Conservation (phyloP, 2,329 filamentous ascomycete genomes). For the Lecanosticta acicola region DNA sequence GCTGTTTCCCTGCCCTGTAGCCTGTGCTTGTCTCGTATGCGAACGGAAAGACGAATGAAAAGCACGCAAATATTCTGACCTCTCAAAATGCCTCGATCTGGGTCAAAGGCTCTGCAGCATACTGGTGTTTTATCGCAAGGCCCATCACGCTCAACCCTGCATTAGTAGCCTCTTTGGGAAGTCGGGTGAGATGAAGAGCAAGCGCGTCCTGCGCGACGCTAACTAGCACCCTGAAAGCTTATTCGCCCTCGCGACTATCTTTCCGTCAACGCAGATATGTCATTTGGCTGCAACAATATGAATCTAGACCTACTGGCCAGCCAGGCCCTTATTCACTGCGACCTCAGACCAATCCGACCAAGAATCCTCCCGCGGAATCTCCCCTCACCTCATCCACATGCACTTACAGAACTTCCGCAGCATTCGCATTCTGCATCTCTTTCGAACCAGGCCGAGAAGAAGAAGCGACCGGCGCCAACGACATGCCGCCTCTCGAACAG, state of each 20-base stretch:
- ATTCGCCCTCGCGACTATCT: neutral
- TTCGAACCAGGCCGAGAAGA: neutral
- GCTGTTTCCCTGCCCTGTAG: no score
- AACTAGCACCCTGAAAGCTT: neutral
- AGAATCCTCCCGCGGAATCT: neutral
- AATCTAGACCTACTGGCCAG: neutral
- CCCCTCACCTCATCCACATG: neutral
- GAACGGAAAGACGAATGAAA: no score
- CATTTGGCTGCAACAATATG: neutral
- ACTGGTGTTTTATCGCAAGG: no score
- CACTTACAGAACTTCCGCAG: slow-evolving; percentile 7
- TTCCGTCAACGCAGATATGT: neutral
- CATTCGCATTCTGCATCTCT: slow-evolving; percentile 6
- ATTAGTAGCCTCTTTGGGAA: no score
- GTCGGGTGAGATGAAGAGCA: no score
- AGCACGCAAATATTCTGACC: no score
- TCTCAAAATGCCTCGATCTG: no score
- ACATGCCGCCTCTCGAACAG: slow-evolving; percentile 6
- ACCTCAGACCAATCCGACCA: neutral
- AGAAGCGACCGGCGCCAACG: neutral
- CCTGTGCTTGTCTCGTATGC: no score
- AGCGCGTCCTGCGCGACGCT: neutral
- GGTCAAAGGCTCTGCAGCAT: no score
- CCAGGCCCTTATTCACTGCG: neutral
- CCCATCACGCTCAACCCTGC: no score